Conservation (phyloP, 2,329 filamentous ascomycete species). For the Colletotrichum gloeosporioides region DNA sequence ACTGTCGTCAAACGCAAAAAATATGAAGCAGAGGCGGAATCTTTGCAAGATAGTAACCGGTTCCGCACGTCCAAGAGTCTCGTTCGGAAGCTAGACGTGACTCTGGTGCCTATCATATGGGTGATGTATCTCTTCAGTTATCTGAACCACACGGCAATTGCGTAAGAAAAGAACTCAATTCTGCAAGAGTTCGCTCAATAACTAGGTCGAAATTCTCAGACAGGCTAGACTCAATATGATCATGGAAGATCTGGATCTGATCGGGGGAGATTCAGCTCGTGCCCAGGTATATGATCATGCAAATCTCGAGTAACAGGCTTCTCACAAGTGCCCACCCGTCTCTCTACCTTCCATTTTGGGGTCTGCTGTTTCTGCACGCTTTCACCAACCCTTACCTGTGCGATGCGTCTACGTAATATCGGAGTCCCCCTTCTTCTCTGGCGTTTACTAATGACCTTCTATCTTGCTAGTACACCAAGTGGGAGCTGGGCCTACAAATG, state of each 20-base stretch:
- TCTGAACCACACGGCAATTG: slow-evolving; percentile 27
- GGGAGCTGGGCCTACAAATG: slow-evolving; percentile 27
- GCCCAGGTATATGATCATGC: slow-evolving; percentile 31
- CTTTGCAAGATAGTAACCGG: background rate
- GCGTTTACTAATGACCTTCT: slow-evolving; percentile 58
- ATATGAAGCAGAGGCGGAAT: no score
- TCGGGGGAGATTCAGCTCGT: background rate
- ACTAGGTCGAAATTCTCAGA: background rate
- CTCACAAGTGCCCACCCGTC: slow-evolving; percentile 53
- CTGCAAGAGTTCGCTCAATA: background rate
- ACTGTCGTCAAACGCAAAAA: no score
- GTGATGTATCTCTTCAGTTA: slow-evolving; percentile 30
- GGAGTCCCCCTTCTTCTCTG: slow-evolving; percentile 22
- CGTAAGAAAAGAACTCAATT: slow-evolving; percentile 7
- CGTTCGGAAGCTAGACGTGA: slow-evolving; percentile 27
- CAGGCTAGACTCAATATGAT: background rate
- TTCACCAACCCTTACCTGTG: background rate
- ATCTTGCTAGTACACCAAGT: slow-evolving; percentile 28
- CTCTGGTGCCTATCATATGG: slow-evolving; percentile 29
- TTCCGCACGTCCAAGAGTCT: background rate
- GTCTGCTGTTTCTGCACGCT: slow-evolving; percentile 1
- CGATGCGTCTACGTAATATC: background rate
- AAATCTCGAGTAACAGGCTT: slow-evolving; percentile 39
- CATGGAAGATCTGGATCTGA: background rate
- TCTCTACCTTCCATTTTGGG: slow-evolving; percentile 22